Conservation (phyloP, 192 early-diverging fungal species). For the Powellomyces hirtus region DNA sequence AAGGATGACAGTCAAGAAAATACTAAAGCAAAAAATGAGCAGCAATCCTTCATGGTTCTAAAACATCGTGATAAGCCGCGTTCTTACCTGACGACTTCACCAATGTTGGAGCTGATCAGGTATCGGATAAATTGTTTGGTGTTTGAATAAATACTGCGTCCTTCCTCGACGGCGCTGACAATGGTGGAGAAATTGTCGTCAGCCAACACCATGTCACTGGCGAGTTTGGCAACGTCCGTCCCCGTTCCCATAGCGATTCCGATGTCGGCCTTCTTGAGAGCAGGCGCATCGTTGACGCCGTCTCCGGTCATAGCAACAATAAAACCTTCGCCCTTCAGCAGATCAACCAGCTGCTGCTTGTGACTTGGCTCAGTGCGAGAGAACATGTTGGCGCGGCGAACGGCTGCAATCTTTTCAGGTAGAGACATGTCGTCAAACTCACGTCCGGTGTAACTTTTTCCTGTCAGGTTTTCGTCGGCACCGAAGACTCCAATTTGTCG, state of each 20-base stretch:
- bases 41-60: too few relatives aligned
- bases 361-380: constrained; percentile 94
- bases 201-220: constrained; percentile 96
- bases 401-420: constrained; percentile 69
- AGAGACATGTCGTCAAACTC: constrained; percentile 88
- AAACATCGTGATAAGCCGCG: background rate
- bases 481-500: constrained; percentile 90
- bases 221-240: constrained; percentile 97
- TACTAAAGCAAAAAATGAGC: constrained; percentile 46
- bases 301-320: constrained; percentile 97
- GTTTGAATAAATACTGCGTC: constrained; percentile 97
- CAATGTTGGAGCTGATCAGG: constrained; percentile 97
- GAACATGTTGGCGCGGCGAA: constrained; percentile 78
- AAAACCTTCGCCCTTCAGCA: constrained; percentile 78
- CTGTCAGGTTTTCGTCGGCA: constrained; percentile 57
- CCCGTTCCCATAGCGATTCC: constrained; percentile 99
- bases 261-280: constrained; percentile 97
- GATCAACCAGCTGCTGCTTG: constrained; percentile 91
- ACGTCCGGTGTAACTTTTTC: constrained; percentile 83
- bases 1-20: constrained; percentile 94
- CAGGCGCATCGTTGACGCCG: constrained; percentile 98
- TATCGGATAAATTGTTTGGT: constrained; percentile 99
- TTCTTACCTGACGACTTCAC: constrained; percentile 79
- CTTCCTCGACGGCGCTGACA: constrained; percentile 95
- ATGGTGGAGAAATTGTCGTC: constrained; percentile 99